Percentiles rank a stretch among this genome's conserved stretches.
Evolutionary conservation across 805 yeast species (phyloP).

Genomic region (Zygotorulaspora sp.): DNA sequence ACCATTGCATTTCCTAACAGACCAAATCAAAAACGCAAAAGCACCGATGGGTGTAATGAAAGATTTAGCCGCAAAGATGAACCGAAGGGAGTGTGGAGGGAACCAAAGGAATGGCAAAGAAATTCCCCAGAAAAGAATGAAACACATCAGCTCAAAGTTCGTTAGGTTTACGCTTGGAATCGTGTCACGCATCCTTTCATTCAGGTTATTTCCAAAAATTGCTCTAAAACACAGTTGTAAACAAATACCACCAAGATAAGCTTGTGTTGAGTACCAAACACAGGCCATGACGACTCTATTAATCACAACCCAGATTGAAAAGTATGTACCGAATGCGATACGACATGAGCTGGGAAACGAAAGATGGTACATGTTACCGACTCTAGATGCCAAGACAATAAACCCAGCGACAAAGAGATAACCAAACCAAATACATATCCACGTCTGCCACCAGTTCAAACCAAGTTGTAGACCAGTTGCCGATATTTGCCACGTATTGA

Average conservation of each 20-base stretch:
- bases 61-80: conserved; percentile 79
- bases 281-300: conserved; percentile 86
- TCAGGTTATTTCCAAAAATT: conserved; percentile 66
- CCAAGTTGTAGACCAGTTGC: conserved; percentile 79
- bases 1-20: conserved; percentile 73
- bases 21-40: conserved; percentile 78
- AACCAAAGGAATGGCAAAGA: conserved; percentile 79
- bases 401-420: conserved; percentile 67
- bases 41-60: conserved; percentile 79
- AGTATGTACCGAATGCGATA: conserved; percentile 82
- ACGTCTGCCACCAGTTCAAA: conserved; percentile 86
- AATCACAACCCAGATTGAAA: conserved; percentile 81
- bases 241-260: conserved; percentile 83
- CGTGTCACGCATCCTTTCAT: conserved; percentile 58
- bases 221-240: conserved; percentile 73
- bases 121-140: conserved; percentile 76
- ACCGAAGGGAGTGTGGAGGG: conserved; percentile 78
- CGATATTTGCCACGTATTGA: conserved; percentile 90
- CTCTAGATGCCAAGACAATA: conserved; percentile 64
- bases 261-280: conserved; percentile 86
- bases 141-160: conserved; percentile 66
- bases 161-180: conserved; percentile 57
- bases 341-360: conserved; percentile 83
- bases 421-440: conserved; percentile 88
- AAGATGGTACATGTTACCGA: conserved; percentile 78